These are phyloP conservation scores for Maudiozyma serrabonitensis DNA, from an alignment of 805 yeast genomes.

Conservation along the genomic window DNA sequence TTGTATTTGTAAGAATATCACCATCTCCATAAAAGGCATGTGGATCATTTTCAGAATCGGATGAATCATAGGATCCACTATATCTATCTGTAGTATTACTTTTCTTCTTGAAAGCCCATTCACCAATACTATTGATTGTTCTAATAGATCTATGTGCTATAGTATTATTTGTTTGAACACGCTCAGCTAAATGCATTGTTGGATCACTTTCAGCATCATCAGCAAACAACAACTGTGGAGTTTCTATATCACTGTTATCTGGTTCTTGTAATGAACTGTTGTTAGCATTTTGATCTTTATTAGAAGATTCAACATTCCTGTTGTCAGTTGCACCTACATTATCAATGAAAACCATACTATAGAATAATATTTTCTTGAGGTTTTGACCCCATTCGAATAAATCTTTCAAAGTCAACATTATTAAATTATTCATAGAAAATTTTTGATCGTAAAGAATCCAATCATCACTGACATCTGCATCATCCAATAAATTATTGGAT, in stretches of 20 bases:
- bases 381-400: conserved; percentile 9
- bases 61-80: conserved; percentile 11
- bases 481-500: conserved; percentile 22
- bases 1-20: not conserved
- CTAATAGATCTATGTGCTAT: conserved; percentile 25
- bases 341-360: conserved; percentile 14
- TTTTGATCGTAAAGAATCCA: conserved; percentile 35
- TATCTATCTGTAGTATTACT: conserved; percentile 7
- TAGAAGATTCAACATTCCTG: not conserved
- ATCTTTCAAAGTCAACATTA: conserved; percentile 12
- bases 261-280: not conserved
- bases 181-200: conserved; percentile 17
- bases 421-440: conserved; percentile 31
- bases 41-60: conserved; percentile 13
- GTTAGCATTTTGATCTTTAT: not conserved
- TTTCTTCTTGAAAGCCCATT: conserved; percentile 17
- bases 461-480: conserved; percentile 30
- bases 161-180: conserved; percentile 17
- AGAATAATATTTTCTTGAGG: conserved; percentile 12
- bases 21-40: not conserved
- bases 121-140: conserved; percentile 26
- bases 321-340: not conserved
- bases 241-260: conserved; percentile 2
- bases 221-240: conserved; percentile 3
- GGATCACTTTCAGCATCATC: conserved; percentile 1